Base-by-base conservation (phyloP, 2,329 filamentous ascomycete species). In the Penicillium sclerotigenum region DNA sequence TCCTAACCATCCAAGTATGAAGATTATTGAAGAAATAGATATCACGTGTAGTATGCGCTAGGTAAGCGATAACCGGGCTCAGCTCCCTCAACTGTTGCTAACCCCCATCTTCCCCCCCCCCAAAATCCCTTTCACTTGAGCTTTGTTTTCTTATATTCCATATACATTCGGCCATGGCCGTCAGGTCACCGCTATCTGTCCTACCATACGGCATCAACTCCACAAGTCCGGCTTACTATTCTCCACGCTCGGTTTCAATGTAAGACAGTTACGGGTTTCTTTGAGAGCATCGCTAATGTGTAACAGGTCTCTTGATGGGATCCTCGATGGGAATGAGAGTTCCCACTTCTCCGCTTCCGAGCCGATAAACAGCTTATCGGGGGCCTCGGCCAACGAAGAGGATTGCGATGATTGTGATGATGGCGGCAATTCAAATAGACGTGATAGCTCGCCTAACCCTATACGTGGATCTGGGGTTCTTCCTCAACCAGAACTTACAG, bases 111-210 rank as follows among this genome's bases (percentile, higher is more conserved):
- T n/a, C n/a, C n/a, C n/a, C n/a, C n/a, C n/a, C n/a, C n/a, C n/a
- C n/a, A n/a, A n/a, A n/a, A n/a, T n/a, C n/a, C n/a, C n/a, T 47
- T 48, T 36, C 52, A n/a, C 22, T 49, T 34, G 22, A 47, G 48
- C 42, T 52, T 33, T 43, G 16, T 24, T 34, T 45, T 40, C 43
- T 46, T 26, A 29, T 33, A 40, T 24, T 22, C 43, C 33, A 34
- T 52, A 38, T 47, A 53, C 22, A 52, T 18, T 58, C 50, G 59
- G 62, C 62, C 55, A 68, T 68, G 65, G 66, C 68, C 52, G 64
- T 69, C 43, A 66, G 62, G 58, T 67, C 68, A 43, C 67, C 67
- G 26, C 45, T 66, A 49, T 61, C 68, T 52, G 59, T 65, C 28
- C 59, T 68, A 52, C 57, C 65, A 18, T 61, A 61, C 53, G 61